Conservation (phyloP, 805 yeast genomes). For the Schizosaccharomyces cryophilus region DNA sequence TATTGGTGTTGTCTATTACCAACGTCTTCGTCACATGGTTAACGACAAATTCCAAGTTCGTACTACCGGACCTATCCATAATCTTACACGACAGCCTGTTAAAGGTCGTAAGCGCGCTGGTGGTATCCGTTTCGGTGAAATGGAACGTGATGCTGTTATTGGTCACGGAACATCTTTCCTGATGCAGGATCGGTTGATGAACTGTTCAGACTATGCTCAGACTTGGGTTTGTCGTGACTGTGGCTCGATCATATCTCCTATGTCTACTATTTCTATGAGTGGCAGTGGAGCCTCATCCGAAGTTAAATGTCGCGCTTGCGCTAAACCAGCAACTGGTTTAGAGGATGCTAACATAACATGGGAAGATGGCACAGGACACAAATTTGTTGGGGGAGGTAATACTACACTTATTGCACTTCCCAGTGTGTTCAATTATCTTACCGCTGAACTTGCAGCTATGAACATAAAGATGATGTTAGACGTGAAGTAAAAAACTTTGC, state of each 20-base stretch:
- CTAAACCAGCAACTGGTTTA: constrained; percentile 28
- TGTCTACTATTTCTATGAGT: constrained; percentile 70
- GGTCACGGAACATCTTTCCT: constrained; percentile 95
- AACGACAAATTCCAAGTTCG: constrained; percentile 98
- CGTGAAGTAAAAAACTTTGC: constrained; percentile 19
- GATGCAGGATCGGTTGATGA: constrained; percentile 78
- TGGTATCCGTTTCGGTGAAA: constrained; percentile 98
- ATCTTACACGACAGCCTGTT: constrained; percentile 96
- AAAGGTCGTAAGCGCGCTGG: constrained; percentile 97
- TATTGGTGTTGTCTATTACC: constrained; percentile 91
- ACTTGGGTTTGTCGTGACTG: constrained; percentile 74
- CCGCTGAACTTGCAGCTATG: constrained; percentile 91
- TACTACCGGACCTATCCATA: constrained; percentile 93
- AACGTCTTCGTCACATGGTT: constrained; percentile 96
- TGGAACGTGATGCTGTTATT: constrained; percentile 97
- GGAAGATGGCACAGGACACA: constrained; percentile 93
- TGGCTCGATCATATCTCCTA: constrained; percentile 78
- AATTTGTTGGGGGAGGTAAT: constrained; percentile 73
- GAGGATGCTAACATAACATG: constrained; percentile 42
- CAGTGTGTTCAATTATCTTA: constrained; percentile 80
- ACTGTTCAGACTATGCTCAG: constrained; percentile 88
- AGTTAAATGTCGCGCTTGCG: constrained; percentile 77
- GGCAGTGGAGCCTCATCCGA: constrained; percentile 32
- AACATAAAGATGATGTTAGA: constrained; percentile 82
- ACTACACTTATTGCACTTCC: constrained; percentile 95